Base-by-base conservation (phyloP, 768 basidiomycete species). In the Butyriboletus loyo region DNA sequence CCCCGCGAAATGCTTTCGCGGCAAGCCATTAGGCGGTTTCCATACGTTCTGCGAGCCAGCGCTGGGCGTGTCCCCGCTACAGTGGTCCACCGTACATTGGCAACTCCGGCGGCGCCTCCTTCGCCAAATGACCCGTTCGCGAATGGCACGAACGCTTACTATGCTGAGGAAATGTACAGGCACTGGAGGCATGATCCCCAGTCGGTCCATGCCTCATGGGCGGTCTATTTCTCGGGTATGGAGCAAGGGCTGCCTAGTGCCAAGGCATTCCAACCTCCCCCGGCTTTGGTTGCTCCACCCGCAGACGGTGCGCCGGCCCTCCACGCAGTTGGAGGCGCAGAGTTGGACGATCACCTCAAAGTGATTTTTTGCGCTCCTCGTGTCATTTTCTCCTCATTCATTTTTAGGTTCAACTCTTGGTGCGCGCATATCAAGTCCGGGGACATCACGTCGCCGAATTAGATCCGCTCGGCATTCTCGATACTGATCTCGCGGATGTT, bases 371-470 rank as follows among this genome's bases (percentile, higher is more conserved):
- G 3, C 19, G 9, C 32, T 51, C 21, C 35, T 46, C 14, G 34
- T 61, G 40, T 38, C 46, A n/a, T 13, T 31, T 32, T 28, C 21
- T 17, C 47, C 45, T 28, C 37, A 25, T 39, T 50, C 6, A 55
- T 28, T 28, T 59, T 21, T 66, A 98, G 96, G 87, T 93, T 17
- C 97, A 99, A 89, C 81, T 98, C 27, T 86, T 99, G 51, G 93
- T 98, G 47, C 88, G 97, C 51, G 97, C 97, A 4, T 99, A 97
- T 73, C 97, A 99, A 84, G 97, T 99, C 17, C 90, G 96, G 54
- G 97, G 97, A 15, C 97, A 99, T 65, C 94, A 98, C 63, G 79
- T 94, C 52, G 97, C 96, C 32, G 89, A 97, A 58, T 79, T 99
- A 48, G 97, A 99, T 68, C 97, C 97, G 30, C 82, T 99, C 17